These are phyloP conservation scores for Monilinia vaccinii-corymbosi DNA, from an alignment of 2,329 filamentous ascomycete genomes.

Conservation along the genomic window DNA sequence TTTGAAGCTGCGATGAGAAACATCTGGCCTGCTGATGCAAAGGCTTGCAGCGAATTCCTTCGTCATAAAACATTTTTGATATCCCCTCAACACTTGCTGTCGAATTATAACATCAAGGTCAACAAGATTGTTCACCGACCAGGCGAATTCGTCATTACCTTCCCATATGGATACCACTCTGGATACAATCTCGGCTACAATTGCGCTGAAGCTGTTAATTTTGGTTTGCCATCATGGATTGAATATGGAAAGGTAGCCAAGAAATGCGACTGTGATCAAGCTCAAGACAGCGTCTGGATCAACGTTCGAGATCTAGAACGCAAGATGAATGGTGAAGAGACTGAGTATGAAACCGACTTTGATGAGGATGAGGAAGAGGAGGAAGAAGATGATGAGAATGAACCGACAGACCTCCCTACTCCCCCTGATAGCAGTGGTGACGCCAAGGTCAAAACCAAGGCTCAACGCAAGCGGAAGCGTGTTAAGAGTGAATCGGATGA, in stretches of 20 bases:
- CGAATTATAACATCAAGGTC: slow-evolving; percentile 88
- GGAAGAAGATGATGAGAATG: slow-evolving; percentile 52
- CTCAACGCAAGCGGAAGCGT: slow-evolving; percentile 61
- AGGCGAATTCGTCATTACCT: slow-evolving; percentile 96
- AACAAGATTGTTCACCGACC: slow-evolving; percentile 94
- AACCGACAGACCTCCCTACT: slow-evolving; percentile 62
- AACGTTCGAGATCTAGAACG: slow-evolving; percentile 94
- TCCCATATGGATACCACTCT: slow-evolving; percentile 96
- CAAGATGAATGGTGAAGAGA: slow-evolving; percentile 81
- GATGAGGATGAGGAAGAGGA: slow-evolving; percentile 61
- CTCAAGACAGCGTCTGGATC: slow-evolving; percentile 97
- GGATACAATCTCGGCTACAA: slow-evolving; percentile 98
- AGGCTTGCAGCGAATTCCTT: slow-evolving; percentile 91
- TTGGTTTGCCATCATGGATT: slow-evolving; percentile 90
- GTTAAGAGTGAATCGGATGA: slow-evolving; percentile 35
- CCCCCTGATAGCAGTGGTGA: slow-evolving; percentile 64
- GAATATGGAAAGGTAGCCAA: slow-evolving; percentile 93
- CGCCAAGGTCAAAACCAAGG: slow-evolving; percentile 48
- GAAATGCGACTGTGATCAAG: slow-evolving; percentile 90
- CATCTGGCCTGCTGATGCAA: slow-evolving; percentile 90
- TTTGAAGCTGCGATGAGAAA: slow-evolving; percentile 94
- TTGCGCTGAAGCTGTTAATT: slow-evolving; percentile 97
- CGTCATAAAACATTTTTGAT: slow-evolving; percentile 97
- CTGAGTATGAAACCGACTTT: slow-evolving; percentile 72
- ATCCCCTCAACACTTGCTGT: slow-evolving; percentile 77